Base-by-base conservation (phyloP, 805 yeast genomes). In the Candida anglica region DNA sequence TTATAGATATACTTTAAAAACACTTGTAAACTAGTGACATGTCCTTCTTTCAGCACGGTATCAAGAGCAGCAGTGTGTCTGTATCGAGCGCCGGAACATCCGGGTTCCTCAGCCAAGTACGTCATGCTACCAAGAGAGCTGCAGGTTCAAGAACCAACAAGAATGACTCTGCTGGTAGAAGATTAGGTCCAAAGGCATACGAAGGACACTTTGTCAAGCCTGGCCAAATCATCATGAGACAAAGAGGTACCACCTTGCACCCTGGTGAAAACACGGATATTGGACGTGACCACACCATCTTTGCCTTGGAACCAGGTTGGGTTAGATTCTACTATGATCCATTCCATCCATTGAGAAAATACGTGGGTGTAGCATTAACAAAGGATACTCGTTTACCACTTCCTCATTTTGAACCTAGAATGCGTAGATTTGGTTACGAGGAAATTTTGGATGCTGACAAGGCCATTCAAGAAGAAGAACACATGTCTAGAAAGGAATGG, bases 91-190 rank as follows among this genome's bases (percentile, higher is more conserved):
- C n/a, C n/a, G n/a, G n/a, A n/a, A n/a, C n/a, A n/a, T n/a, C n/a
- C n/a, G n/a, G n/a, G n/a, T n/a, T n/a, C n/a, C n/a, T 30, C 11
- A 30, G 9, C 15, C 79, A 71, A 39, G 76, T 87, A 10, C 87
- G 98, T 73, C 79, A 79, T 15, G 96, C 98, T 18, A 87, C 96
- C 11, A 93, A 93, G 63, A 83, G 80, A 56, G 96, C 93, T 6
- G 87, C 94, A 15, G 96, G 97, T 48, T 87, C 97, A n/a, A 85
- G 79, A 63, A 85, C 96, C 13, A 85, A 84, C 46, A 89, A 84
- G 78, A 82, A 83, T 56, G 96, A 89, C 58, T 89, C 98, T 11
- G 87, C 87, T 3, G 98, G 98, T 69, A 79, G 94, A 59, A 72
- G 98, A 53, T 66, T 93, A 33, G 98, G 98, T 17, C 84, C 94